These are phyloP conservation scores for Aristolochia fimbriata DNA, from an alignment of 164 flowering plant genomes.

Conservation along the genomic window DNA sequence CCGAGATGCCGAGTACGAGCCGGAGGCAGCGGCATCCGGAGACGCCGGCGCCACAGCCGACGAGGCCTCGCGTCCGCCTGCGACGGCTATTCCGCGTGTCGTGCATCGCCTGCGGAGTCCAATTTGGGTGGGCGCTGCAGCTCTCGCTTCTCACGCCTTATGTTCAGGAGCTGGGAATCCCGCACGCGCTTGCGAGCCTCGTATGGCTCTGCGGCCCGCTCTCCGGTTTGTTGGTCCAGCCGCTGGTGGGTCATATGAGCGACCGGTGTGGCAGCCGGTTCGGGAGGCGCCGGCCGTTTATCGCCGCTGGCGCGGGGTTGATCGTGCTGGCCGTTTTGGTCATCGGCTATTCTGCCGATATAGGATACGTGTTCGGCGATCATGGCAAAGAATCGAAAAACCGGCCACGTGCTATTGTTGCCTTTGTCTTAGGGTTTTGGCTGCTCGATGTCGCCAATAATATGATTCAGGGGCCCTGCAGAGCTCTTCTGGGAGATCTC, in stretches of 20 bases:
- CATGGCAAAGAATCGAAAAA: slow-evolving; percentile 1
- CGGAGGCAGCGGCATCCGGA: not conserved
- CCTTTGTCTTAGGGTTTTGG: slow-evolving; percentile 89
- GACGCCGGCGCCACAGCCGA: not conserved
- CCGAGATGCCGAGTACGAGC: no score
- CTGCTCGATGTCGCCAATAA: slow-evolving; percentile 90
- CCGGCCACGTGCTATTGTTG: slow-evolving; percentile 52
- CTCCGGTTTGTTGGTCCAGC: slow-evolving; percentile 87
- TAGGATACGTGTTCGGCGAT: slow-evolving; percentile 74
- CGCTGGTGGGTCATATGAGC: slow-evolving; percentile 78
- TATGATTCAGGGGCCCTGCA: slow-evolving; percentile 86
- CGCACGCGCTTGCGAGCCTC: slow-evolving; percentile 83
- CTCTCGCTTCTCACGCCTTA: slow-evolving; percentile 88
- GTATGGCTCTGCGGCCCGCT: slow-evolving; percentile 97
- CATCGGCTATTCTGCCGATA: slow-evolving; percentile 72
- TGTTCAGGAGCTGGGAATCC: slow-evolving; percentile 94
- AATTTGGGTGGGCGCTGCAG: slow-evolving; percentile 98
- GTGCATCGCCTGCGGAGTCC: slow-evolving; percentile 83
- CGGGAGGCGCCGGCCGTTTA: slow-evolving; percentile 87
- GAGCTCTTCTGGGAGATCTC: slow-evolving; percentile 94
- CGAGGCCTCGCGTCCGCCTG: slow-evolving; percentile 26
- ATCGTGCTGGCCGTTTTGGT: slow-evolving; percentile 51
- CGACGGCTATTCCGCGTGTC: slow-evolving; percentile 53
- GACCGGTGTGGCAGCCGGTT: slow-evolving; percentile 65
- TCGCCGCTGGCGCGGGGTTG: slow-evolving; percentile 43